Evolutionary conservation across 257 asterid species (phyloP).

Genomic region (Ophiorrhiza pumila): DNA sequence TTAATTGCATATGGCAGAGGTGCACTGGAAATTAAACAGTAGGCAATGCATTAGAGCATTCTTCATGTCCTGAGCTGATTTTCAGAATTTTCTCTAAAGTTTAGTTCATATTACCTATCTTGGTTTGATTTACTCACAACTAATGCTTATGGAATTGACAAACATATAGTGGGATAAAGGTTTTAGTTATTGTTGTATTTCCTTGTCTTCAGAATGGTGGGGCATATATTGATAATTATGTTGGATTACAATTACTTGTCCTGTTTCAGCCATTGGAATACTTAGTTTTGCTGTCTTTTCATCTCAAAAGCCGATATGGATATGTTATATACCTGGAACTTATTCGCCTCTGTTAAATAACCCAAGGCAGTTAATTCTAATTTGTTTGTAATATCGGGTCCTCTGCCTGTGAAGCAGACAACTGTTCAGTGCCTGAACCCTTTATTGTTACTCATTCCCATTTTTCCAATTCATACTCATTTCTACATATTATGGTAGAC

Average conservation of each 20-base stretch:
- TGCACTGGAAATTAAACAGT: neutral
- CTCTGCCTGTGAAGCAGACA: neutral
- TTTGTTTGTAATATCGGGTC: neutral
- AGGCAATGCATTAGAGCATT: neutral
- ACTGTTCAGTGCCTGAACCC: too few relatives aligned
- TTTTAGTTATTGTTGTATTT: too few relatives aligned
- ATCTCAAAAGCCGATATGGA: neutral
- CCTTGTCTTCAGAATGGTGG: neutral
- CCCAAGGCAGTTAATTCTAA: neutral
- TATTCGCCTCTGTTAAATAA: neutral
- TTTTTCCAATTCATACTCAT: neutral
- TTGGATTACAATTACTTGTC: neutral
- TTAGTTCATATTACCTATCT: neutral
- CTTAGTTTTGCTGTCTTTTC: neutral
- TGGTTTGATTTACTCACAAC: neutral
- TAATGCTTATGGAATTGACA: neutral
- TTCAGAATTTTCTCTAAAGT: neutral
- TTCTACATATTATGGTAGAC: neutral
- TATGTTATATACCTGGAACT: neutral
- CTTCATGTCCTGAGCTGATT: neutral
- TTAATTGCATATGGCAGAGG: constrained; percentile 6
- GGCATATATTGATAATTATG: neutral
- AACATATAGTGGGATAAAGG: too few relatives aligned
- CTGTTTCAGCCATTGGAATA: neutral
- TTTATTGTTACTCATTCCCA: neutral